Base-by-base conservation (phyloP, 2,329 filamentous ascomycete species). In the Nemania abortiva region DNA sequence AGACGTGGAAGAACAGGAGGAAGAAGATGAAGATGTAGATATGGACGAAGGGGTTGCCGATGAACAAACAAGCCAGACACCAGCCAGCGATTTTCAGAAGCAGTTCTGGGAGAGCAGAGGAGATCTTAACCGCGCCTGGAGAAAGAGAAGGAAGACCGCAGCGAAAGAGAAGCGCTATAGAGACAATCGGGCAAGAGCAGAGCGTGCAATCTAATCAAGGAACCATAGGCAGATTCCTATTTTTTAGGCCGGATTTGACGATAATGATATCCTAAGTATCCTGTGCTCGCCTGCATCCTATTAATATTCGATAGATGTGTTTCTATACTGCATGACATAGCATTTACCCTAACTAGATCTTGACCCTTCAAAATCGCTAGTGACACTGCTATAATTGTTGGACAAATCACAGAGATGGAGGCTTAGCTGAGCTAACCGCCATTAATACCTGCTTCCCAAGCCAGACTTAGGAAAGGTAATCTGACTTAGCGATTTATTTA, bases 61-160 rank as follows among this genome's bases (percentile, higher is more conserved):
- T 37, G 29, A 63, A 5, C 50, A 58, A 22, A 47, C 57, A 2
- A 58, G 59, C 3, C 62, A 71, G 45, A 27, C 56, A 7, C 59
- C 77, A 10, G 74, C 79, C 4, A 82, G 81, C 53, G 87, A 90
- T 70, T 91, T 91, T 74, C 87, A 90, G 76, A 86, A 88, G 65
- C 90, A 88, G 85, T 92, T 92, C 79, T 92, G 89, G 85, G 87
- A 91, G 73, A 87, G 90, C 70, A 82, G 90, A 18, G 86, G 90
- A 1, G 87, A 91, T 47, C 81, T 90, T 62, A 92, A 91, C 76
- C 81, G 86, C 62, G 87, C 88, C 15, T 92, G 90, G 90, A 90
- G 90, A 82, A 86, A 84, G 77, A 83, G 90, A 65, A 84, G 88
- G 72, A 91, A 90, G 82, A 81, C 84, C 69, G 89, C 84, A 3